Conservation (phyloP, 2,329 filamentous ascomycete species). For the Pseudogymnoascus sp. region DNA sequence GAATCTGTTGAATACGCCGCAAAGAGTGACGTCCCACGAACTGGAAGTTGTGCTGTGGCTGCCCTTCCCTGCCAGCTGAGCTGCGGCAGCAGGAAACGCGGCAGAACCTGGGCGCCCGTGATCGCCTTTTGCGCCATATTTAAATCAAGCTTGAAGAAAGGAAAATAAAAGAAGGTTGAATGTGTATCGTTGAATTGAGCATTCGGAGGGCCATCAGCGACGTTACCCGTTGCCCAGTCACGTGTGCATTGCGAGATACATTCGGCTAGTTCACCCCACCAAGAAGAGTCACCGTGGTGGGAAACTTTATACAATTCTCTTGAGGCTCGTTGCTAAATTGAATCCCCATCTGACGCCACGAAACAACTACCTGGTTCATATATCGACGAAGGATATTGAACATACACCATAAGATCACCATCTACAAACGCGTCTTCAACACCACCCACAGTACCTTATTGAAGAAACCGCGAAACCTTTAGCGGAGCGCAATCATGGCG, state of each 20-base stretch:
- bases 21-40: neutral
- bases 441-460: neutral
- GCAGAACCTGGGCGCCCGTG: conserved; percentile 19
- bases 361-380: conserved; percentile 4
- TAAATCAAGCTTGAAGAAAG: neutral
- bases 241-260: neutral
- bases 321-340: conserved; percentile 8
- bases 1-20: neutral
- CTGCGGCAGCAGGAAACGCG: conserved; percentile 27
- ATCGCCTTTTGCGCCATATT: conserved; percentile 24
- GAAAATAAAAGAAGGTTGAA: conserved; percentile 1
- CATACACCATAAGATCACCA: neutral
- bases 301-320: conserved; percentile 10
- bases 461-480: neutral
- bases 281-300: conserved; percentile 9
- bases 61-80: conserved; percentile 27
- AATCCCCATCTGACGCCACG: neutral
- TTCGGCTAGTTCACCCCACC: conserved; percentile 9
- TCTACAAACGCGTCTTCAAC: neutral
- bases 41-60: conserved; percentile 14
- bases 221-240: conserved; percentile 2
- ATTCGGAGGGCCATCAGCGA: conserved; percentile 1
- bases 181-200: neutral
- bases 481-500: conserved; percentile 25
- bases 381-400: conserved; percentile 7